phyloP scores from a whole-genome alignment of 352 stramenopile species.

The Phytopythium oedochilum region DNA sequence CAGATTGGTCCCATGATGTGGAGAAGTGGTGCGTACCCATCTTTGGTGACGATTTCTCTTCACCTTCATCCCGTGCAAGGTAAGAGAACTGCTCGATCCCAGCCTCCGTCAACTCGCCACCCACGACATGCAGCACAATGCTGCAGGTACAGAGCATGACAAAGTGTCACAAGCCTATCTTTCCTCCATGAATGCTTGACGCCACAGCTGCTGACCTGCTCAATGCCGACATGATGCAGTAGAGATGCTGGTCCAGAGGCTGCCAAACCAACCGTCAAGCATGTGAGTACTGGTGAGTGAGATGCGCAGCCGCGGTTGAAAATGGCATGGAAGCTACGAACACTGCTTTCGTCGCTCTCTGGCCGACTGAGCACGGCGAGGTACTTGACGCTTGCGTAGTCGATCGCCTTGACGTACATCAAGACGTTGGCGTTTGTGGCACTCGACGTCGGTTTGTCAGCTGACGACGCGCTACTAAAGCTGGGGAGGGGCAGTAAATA shows the following conservation, averaged over 20 bases:
- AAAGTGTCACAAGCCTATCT: no score
- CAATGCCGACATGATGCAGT: constrained; percentile 56
- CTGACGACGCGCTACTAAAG: background rate
- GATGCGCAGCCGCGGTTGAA: background rate
- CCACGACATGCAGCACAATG: constrained; percentile 65
- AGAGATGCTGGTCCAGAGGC: constrained; percentile 53
- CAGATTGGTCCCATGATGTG: no score
- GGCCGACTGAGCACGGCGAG: constrained; percentile 57
- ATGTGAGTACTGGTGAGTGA: background rate
- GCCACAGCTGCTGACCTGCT: no score
- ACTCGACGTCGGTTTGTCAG: background rate
- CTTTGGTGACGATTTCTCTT: constrained; percentile 15
- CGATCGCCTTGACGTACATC: constrained; percentile 65
- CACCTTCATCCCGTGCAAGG: constrained; percentile 24
- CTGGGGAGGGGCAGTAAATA: background rate
- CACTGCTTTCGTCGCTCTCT: constrained; percentile 32
- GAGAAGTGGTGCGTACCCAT: constrained; percentile 16
- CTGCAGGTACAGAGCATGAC: constrained; percentile 15
- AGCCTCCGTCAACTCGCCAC: constrained; percentile 43
- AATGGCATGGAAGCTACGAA: constrained; percentile 1
- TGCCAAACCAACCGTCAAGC: constrained; percentile 6
- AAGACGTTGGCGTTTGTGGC: constrained; percentile 27
- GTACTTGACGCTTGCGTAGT: constrained; percentile 71
- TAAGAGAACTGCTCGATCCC: constrained; percentile 60
- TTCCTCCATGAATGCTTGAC: no score